phyloP scores from a whole-genome alignment of 768 basidiomycete species.

The Calocera cornea region DNA sequence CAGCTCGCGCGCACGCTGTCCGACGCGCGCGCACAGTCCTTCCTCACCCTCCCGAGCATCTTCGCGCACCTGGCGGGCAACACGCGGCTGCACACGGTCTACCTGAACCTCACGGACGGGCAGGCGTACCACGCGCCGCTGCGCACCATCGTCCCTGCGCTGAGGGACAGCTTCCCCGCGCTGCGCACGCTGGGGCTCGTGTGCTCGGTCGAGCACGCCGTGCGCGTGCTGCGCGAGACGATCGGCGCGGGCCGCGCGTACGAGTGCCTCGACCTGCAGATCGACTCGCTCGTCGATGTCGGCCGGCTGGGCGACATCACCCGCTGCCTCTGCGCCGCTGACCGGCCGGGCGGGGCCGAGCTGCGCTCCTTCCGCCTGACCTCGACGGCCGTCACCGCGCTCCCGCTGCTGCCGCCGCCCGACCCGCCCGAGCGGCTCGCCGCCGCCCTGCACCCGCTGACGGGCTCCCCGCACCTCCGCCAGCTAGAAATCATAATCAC shows the following conservation, averaged over 20 bases:
- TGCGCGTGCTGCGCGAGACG: neutral
- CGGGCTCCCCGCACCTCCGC: neutral
- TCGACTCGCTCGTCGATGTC: neutral
- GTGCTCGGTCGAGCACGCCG: neutral
- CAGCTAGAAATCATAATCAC: neutral
- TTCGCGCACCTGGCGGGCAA: neutral
- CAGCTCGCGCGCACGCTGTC: neutral
- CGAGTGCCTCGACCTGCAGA: neutral
- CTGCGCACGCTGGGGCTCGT: neutral
- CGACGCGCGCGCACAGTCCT: neutral
- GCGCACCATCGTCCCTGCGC: neutral
- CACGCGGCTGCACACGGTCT: neutral
- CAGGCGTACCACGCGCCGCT: neutral
- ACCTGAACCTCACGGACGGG: neutral
- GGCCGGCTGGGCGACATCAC: neutral
- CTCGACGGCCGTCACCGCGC: neutral
- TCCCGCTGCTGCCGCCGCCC: neutral
- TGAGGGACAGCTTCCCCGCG: neutral
- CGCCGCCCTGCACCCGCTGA: neutral
- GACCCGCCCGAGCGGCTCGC: neutral
- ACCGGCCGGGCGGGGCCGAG: neutral
- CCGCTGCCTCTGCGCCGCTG: neutral
- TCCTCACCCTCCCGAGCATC: neutral
- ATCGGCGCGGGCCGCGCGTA: neutral
- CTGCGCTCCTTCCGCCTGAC: neutral